These are phyloP conservation scores for Pythium dissimile DNA, from an alignment of 352 stramenopile genomes.

Conservation along the genomic window DNA sequence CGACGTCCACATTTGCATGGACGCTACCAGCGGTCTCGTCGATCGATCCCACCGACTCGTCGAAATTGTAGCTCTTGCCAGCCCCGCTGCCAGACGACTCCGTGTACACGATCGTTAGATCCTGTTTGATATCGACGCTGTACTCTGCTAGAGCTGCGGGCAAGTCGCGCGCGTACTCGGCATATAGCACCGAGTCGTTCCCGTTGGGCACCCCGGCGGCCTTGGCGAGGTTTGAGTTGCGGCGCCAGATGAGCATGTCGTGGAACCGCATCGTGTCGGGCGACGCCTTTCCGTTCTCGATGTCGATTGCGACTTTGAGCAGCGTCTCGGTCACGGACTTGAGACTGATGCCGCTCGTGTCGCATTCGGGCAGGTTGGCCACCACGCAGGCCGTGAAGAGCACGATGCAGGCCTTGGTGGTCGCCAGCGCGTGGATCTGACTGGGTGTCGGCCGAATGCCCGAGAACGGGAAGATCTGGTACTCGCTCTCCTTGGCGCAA, in stretches of 20 bases:
- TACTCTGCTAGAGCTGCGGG: constrained; percentile 16
- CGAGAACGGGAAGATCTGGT: constrained; percentile 61
- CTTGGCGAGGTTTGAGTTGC: constrained; percentile 40
- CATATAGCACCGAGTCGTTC: constrained; percentile 38
- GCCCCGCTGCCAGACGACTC: constrained; percentile 9
- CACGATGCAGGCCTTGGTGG: constrained; percentile 41
- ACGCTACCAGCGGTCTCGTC: constrained; percentile 7
- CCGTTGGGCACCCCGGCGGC: constrained; percentile 36
- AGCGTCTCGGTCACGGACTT: constrained; percentile 45
- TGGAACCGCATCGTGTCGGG: constrained; percentile 38
- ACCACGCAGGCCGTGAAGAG: constrained; percentile 53
- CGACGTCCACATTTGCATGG: constrained; percentile 1
- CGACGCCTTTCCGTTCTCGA: constrained; percentile 27
- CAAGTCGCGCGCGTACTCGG: constrained; percentile 30
- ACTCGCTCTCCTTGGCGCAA: constrained; percentile 39
- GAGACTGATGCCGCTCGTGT: constrained; percentile 40
- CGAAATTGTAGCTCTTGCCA: constrained; percentile 22
- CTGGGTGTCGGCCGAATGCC: constrained; percentile 32
- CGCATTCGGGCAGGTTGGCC: constrained; percentile 41
- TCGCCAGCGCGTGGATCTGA: constrained; percentile 41
- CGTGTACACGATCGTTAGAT: constrained; percentile 46
- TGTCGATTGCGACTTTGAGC: constrained; percentile 46
- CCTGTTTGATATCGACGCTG: constrained; percentile 29
- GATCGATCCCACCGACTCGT: not conserved
- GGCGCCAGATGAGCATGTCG: constrained; percentile 44